A percentile compares a stretch with the other conserved stretches of the same genome.
Conservation (phyloP, 208 protist species). For the Crithidia brevicula region DNA sequence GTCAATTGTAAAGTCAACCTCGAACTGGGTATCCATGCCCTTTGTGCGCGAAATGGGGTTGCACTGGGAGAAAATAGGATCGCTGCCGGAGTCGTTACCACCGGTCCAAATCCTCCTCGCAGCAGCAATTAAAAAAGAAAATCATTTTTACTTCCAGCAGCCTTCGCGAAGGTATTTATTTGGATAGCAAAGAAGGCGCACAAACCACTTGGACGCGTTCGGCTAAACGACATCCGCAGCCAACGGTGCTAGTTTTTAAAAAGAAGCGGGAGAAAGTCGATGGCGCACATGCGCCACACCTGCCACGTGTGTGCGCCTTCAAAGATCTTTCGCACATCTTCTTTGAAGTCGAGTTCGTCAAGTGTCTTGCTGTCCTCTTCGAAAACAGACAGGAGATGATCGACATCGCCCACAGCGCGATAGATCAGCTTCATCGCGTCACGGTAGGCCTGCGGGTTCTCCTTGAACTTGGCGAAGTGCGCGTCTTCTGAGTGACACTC, state of each 20-base stretch:
- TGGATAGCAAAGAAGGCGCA: too few relatives aligned
- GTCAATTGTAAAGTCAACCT: too few relatives aligned
- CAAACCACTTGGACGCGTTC: too few relatives aligned
- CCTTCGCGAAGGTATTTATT: too few relatives aligned
- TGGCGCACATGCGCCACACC: conserved; percentile 26
- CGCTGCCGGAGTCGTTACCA: too few relatives aligned
- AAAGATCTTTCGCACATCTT: conserved; percentile 19
- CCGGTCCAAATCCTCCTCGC: too few relatives aligned
- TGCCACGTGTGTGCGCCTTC: conserved; percentile 29
- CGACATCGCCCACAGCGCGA: conserved; percentile 27
- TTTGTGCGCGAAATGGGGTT: too few relatives aligned
- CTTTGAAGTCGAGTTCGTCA: conserved; percentile 10
- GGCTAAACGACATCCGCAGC: too few relatives aligned
- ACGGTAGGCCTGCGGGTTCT: conserved; percentile 21
- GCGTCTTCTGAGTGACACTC: conserved; percentile 1
- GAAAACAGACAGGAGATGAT: conserved; percentile 4
- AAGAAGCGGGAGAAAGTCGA: conserved; percentile 30
- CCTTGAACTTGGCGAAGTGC: conserved; percentile 15
- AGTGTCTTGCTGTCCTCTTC: conserved; percentile 29
- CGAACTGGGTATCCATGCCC: too few relatives aligned
- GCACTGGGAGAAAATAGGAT: too few relatives aligned
- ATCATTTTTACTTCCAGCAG: too few relatives aligned
- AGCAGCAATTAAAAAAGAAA: too few relatives aligned
- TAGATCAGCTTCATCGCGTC: conserved; percentile 30
- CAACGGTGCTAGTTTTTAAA: conserved; percentile 15